Evolutionary conservation across 2,329 filamentous ascomycete genomes (phyloP).

Genomic region (Sporothrix protearum): DNA sequence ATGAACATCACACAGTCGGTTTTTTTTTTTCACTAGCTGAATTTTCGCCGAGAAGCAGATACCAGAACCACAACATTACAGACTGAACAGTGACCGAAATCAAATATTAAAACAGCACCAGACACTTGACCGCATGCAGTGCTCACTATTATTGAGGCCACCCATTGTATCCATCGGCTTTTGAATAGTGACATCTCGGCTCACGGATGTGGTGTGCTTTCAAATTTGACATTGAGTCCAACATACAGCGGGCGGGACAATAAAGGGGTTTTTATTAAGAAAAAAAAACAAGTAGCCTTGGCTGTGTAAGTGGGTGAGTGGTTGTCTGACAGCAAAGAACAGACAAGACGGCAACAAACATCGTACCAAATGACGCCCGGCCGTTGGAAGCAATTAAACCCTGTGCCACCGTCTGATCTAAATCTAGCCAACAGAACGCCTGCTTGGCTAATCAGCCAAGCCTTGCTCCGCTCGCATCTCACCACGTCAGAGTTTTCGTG

Average conservation of each 20-base stretch:
- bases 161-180: neutral
- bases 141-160: neutral
- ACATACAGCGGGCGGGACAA: neutral
- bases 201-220: neutral
- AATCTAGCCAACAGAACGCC: neutral
- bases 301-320: neutral
- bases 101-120: neutral
- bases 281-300: neutral
- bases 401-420: neutral
- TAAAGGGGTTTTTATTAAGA: neutral
- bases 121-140: neutral
- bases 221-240: neutral
- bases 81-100: neutral
- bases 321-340: neutral
- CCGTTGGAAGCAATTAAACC: neutral
- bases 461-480: neutral
- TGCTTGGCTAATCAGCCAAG: neutral
- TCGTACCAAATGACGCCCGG: neutral
- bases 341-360: neutral
- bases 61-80: neutral
- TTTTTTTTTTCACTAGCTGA: too few relatives aligned
- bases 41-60: too few relatives aligned
- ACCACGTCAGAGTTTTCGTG: neutral
- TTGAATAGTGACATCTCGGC: neutral
- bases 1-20: too few relatives aligned